Evolutionary conservation across 352 stramenopile genomes (phyloP).

Genomic region (Pythium pyrilobum): DNA sequence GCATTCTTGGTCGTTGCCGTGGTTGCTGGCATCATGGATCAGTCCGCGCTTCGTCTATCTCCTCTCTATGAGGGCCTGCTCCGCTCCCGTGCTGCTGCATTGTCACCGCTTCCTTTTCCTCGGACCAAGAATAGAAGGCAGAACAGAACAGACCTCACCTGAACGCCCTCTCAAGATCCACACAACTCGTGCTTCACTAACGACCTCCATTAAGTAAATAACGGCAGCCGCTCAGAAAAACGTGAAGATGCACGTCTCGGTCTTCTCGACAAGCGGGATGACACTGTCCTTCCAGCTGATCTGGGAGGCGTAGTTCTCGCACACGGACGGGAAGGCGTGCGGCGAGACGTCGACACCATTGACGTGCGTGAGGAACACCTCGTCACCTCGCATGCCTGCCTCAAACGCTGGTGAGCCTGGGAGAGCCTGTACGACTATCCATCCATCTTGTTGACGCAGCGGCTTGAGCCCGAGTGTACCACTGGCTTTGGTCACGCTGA

Average conservation of each 20-base stretch:
- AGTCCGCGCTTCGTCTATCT: no score
- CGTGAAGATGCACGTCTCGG: constrained; percentile 74
- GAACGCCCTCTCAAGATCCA: no score
- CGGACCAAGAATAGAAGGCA: no score
- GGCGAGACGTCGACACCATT: constrained; percentile 77
- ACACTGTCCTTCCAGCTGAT: constrained; percentile 73
- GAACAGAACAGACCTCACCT: no score
- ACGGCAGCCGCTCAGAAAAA: constrained; percentile 43
- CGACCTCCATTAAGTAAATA: no score
- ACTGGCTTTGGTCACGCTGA: constrained; percentile 74
- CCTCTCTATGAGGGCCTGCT: no score
- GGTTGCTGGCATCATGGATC: neutral
- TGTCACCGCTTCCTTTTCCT: neutral
- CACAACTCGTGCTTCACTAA: no score
- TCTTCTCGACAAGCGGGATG: constrained; percentile 66
- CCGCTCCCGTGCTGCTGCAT: no score
- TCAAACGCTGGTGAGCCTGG: constrained; percentile 58
- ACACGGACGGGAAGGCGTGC: constrained; percentile 58
- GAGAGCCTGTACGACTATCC: constrained; percentile 69
- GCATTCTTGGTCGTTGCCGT: neutral
- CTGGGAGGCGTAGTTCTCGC: constrained; percentile 18
- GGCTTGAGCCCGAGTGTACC: constrained; percentile 62
- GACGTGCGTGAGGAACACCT: constrained; percentile 77
- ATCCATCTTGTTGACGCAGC: constrained; percentile 68
- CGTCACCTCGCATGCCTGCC: constrained; percentile 63